phyloP scores from a whole-genome alignment of 768 basidiomycete species.

The Pleurotus djamor region DNA sequence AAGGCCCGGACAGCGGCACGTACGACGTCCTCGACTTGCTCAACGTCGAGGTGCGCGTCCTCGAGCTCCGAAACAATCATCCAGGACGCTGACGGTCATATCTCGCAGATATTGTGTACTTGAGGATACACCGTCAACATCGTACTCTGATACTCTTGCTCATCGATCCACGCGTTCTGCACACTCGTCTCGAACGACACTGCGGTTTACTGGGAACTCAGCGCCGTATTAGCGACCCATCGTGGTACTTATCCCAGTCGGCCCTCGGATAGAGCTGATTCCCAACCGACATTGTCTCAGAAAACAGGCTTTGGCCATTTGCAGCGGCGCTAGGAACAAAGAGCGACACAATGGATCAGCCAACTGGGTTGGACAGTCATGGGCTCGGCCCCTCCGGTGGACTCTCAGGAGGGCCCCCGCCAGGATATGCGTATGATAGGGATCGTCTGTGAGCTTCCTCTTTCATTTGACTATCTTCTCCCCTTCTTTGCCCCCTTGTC shows the following conservation, averaged over 20 bases:
- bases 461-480: background rate
- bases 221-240: background rate
- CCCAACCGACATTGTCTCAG: background rate
- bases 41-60: no score
- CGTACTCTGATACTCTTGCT: no score
- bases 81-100: no score
- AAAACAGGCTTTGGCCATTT: background rate
- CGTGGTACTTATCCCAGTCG: background rate
- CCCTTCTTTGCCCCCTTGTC: background rate
- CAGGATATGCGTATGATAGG: conserved; percentile 29
- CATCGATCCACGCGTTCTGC: no score
- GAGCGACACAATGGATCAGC: background rate
- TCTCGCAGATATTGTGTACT: no score
- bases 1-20: no score
- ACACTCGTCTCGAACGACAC: background rate
- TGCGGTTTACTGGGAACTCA: background rate
- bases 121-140: no score
- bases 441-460: conserved; percentile 34
- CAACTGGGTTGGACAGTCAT: background rate
- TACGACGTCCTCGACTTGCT: no score
- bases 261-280: background rate
- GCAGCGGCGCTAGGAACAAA: background rate
- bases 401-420: conserved; percentile 7
- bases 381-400: background rate
- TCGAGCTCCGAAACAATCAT: no score